Percentiles rank a stretch among this genome's conserved stretches.
These are phyloP conservation scores for Musa itinerans DNA, from an alignment of 176 grass and related monocot species.

Conservation along the genomic window DNA sequence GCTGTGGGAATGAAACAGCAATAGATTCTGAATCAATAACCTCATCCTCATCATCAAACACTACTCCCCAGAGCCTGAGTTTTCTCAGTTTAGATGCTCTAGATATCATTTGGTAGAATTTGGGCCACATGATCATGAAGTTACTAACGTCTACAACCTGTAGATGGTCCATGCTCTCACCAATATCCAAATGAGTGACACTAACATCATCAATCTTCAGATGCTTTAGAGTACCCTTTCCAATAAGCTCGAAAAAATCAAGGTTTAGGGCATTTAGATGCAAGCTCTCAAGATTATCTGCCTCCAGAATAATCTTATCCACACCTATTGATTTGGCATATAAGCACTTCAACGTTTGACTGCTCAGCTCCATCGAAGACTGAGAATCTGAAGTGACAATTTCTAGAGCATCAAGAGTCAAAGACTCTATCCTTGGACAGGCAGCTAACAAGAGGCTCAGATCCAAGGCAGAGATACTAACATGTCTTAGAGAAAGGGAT, in stretches of 20 bases:
- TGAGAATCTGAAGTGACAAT: conserved; percentile 75
- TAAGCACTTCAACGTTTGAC: conserved; percentile 66
- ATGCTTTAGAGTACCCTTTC: conserved; percentile 76
- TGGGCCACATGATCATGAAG: conserved; percentile 85
- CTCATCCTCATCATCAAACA: conserved; percentile 94
- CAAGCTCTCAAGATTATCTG: conserved; percentile 76
- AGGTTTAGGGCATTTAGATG: conserved; percentile 86
- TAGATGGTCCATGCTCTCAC: conserved; percentile 71
- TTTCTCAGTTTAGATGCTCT: conserved; percentile 60
- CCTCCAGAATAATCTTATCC: conserved; percentile 87
- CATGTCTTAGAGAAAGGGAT: conserved; percentile 73
- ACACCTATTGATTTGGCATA: conserved; percentile 71
- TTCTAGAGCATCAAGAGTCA: conserved; percentile 89
- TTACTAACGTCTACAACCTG: conserved; percentile 82
- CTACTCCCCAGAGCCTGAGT: conserved; percentile 81
- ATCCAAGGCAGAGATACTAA: conserved; percentile 88
- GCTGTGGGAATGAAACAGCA: conserved; percentile 73
- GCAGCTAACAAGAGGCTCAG: conserved; percentile 62
- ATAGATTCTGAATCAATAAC: conserved; percentile 92
- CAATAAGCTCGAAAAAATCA: conserved; percentile 87
- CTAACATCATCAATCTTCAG: conserved; percentile 94
- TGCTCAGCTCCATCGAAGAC: conserved; percentile 71
- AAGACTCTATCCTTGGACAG: conserved; percentile 73
- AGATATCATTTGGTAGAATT: conserved; percentile 84
- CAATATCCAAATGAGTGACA: conserved; percentile 88